These are phyloP conservation scores for Fragaria nilgerrensis DNA, from an alignment of 306 rosid genomes.

Conservation along the genomic window DNA sequence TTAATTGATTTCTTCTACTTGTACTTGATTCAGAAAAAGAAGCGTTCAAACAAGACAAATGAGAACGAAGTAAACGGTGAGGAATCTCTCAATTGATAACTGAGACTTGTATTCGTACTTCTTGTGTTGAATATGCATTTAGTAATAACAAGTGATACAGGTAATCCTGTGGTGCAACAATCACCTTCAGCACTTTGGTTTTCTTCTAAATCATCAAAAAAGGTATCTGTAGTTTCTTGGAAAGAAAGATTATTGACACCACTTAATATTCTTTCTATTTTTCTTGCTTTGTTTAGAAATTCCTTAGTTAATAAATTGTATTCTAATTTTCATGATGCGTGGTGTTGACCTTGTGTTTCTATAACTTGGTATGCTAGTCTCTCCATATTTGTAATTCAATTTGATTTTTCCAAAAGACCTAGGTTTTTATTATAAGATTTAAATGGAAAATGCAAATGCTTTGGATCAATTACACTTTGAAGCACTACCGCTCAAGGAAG, in stretches of 20 bases:
- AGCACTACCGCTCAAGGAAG: neutral
- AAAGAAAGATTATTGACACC: neutral
- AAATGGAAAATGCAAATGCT: neutral
- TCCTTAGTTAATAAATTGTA: neutral
- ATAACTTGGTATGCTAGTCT: neutral
- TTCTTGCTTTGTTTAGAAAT: neutral
- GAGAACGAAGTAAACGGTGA: constrained; percentile 49
- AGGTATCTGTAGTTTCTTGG: constrained; percentile 36
- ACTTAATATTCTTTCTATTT: neutral
- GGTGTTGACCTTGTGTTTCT: neutral
- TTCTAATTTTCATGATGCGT: neutral
- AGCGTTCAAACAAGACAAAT: constrained; percentile 39
- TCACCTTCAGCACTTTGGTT: constrained; percentile 66
- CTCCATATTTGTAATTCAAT: neutral
- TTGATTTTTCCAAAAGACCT: neutral
- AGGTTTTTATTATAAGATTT: neutral
- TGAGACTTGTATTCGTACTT: constrained; percentile 11
- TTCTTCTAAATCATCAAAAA: constrained; percentile 60
- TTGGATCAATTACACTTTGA: neutral
- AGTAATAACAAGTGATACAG: constrained; percentile 42
- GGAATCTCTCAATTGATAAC: constrained; percentile 24
- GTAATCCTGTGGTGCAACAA: constrained; percentile 38
- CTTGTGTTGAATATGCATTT: constrained; percentile 16
- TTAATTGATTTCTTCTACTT: too few relatives aligned
- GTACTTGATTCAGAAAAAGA: constrained; percentile 53